A percentile compares a stretch with the other conserved stretches of the same genome.
Conservation (phyloP, 2,329 filamentous ascomycete species). For the Escovopsis sp. region DNA sequence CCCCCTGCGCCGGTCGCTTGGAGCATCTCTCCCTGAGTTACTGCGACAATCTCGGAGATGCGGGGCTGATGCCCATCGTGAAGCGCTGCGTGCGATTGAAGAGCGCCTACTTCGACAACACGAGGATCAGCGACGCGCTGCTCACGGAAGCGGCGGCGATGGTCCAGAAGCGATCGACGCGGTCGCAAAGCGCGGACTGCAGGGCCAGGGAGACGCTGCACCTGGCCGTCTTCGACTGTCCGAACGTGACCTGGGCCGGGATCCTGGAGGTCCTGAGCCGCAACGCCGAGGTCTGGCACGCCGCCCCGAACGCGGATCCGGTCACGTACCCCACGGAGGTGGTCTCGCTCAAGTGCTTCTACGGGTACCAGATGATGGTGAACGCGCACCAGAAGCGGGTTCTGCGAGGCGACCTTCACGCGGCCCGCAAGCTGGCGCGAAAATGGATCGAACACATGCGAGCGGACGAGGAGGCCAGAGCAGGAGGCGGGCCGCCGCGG, state of each 20-base stretch:
- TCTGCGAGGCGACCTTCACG: slow-evolving; percentile 56
- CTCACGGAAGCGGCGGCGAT: slow-evolving; percentile 75
- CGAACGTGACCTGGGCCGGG: slow-evolving; percentile 84
- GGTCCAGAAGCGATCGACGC: slow-evolving; percentile 48
- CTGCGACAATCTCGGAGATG: slow-evolving; percentile 73
- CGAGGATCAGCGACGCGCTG: slow-evolving; percentile 72
- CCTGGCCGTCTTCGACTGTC: slow-evolving; percentile 81
- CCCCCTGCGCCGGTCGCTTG: slow-evolving; percentile 57
- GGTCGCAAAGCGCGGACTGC: slow-evolving; percentile 23
- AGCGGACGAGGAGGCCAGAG: slow-evolving; percentile 72
- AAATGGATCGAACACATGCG: slow-evolving; percentile 96
- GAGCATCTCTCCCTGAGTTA: slow-evolving; percentile 79
- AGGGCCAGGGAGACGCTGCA: slow-evolving; percentile 49
- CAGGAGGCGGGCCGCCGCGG: slow-evolving; percentile 48
- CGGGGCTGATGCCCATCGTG: slow-evolving; percentile 69
- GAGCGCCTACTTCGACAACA: slow-evolving; percentile 83
- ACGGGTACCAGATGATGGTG: slow-evolving; percentile 88
- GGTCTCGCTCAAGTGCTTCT: slow-evolving; percentile 83
- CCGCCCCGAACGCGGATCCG: slow-evolving; percentile 21
- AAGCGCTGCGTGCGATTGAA: slow-evolving; percentile 56
- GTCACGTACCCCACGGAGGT: slow-evolving; percentile 59
- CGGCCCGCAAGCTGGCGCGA: slow-evolving; percentile 66
- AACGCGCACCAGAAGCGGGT: slow-evolving; percentile 87
- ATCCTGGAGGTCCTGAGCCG: slow-evolving; percentile 73
- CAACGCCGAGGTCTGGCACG: slow-evolving; percentile 59